These are phyloP conservation scores for Solanum chiquidenum DNA, from an alignment of 257 asterid species.

Conservation along the genomic window DNA sequence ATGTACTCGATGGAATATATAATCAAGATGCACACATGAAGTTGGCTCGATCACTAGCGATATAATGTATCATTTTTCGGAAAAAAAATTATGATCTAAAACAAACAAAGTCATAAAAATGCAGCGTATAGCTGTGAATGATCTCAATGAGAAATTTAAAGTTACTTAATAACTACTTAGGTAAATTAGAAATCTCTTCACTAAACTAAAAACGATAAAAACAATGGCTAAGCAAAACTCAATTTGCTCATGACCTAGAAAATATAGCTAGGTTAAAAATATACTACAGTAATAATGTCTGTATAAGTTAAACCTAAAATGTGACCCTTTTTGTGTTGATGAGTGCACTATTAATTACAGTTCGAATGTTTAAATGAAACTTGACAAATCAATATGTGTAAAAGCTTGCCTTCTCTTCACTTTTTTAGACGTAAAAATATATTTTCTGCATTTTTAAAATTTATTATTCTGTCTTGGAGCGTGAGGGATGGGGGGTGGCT, in stretches of 20 bases:
- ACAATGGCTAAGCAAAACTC: not conserved
- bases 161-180: not conserved
- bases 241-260: not conserved
- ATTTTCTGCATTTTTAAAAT: not conserved
- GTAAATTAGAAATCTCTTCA: not conserved
- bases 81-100: not conserved
- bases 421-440: not conserved
- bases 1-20: not conserved
- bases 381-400: not conserved
- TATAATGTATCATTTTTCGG: not conserved
- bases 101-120: not conserved
- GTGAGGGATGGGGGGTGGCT: not conserved
- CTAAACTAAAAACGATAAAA: not conserved
- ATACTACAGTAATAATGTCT: not conserved
- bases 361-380: not conserved
- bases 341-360: not conserved
- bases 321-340: not conserved
- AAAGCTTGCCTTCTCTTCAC: not conserved
- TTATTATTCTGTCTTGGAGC: not conserved
- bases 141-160: not conserved
- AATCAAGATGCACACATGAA: not conserved
- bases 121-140: not conserved
- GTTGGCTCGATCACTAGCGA: accelerated
- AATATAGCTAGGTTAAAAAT: not conserved
- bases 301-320: not conserved